Evolutionary conservation across 106 monocot genomes (phyloP).

Genomic region (Dendrobium nobile): DNA sequence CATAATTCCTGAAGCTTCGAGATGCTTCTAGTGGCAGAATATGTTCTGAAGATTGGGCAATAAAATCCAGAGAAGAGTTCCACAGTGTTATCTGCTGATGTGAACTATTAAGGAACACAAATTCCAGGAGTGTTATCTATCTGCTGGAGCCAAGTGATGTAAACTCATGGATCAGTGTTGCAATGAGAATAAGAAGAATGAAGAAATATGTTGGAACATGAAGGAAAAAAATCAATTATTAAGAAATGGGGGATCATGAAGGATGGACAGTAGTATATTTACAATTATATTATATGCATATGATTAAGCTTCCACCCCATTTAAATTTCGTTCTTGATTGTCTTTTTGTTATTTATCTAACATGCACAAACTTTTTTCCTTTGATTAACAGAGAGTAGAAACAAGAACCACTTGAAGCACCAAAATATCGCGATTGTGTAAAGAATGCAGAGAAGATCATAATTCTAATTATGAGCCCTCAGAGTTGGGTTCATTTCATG

Average conservation of each 20-base stretch:
- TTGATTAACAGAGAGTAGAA: conserved; percentile 73
- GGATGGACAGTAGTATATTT: not conserved
- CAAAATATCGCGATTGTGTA: conserved; percentile 93
- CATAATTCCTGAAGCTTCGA: not conserved
- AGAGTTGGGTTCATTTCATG: conserved; percentile 89
- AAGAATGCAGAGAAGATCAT: conserved; percentile 94
- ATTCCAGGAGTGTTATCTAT: not conserved
- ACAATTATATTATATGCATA: too few species aligned
- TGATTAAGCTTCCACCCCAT: not conserved
- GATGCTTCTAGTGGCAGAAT: not conserved
- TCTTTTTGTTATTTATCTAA: not conserved
- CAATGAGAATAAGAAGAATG: not conserved
- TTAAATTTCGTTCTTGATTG: not conserved
- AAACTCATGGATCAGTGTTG: not conserved
- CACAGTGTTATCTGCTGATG: too few species aligned
- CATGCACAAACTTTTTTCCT: not conserved
- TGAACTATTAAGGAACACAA: not conserved
- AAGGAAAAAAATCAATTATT: not conserved
- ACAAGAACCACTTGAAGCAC: conserved; percentile 66
- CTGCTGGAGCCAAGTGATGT: not conserved
- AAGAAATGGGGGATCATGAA: not conserved
- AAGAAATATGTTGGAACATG: not conserved
- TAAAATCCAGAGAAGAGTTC: not conserved
- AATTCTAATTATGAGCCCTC: conserved; percentile 96
- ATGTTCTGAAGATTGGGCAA: not conserved